Evolutionary conservation across 164 flowering plant species (phyloP).

Genomic region (Kingdonia uniflora): DNA sequence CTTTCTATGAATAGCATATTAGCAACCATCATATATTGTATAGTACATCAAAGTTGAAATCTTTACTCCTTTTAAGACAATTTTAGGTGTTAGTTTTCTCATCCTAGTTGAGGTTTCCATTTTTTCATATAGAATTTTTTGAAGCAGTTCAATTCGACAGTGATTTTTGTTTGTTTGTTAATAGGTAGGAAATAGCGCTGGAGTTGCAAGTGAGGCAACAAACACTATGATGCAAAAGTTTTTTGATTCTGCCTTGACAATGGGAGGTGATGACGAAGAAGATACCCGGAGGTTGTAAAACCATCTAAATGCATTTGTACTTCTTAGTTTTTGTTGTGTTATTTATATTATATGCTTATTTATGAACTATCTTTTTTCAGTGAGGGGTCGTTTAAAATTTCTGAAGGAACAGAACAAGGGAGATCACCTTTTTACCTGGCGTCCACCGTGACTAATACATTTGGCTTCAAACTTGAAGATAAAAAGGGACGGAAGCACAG

Average conservation of each 20-base stretch:
- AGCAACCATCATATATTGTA: too few relatives aligned
- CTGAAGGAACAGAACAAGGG: conserved; percentile 66
- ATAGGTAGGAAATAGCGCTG: conserved; percentile 70
- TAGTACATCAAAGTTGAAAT: too few relatives aligned
- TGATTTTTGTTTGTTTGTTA: background rate
- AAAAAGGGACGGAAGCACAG: conserved; percentile 87
- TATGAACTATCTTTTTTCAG: conserved; percentile 23
- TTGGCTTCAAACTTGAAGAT: conserved; percentile 83
- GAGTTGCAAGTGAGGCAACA: conserved; percentile 53
- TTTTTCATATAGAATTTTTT: too few relatives aligned
- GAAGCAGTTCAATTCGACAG: background rate
- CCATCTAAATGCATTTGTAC: background rate
- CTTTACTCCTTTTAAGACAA: background rate
- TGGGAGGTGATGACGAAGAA: conserved; percentile 66
- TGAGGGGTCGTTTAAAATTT: conserved; percentile 69
- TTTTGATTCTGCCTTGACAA: conserved; percentile 92
- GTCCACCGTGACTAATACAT: conserved; percentile 27
- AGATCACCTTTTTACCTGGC: conserved; percentile 40
- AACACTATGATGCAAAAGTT: conserved; percentile 80
- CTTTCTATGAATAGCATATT: too few relatives aligned
- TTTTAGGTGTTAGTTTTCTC: background rate
- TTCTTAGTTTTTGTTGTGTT: conserved; percentile 11
- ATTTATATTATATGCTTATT: background rate
- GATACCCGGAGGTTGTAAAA: conserved; percentile 54
- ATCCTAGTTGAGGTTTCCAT: background rate